Conservation (phyloP, 768 basidiomycete genomes). For the Vishniacozyma victoriae region DNA sequence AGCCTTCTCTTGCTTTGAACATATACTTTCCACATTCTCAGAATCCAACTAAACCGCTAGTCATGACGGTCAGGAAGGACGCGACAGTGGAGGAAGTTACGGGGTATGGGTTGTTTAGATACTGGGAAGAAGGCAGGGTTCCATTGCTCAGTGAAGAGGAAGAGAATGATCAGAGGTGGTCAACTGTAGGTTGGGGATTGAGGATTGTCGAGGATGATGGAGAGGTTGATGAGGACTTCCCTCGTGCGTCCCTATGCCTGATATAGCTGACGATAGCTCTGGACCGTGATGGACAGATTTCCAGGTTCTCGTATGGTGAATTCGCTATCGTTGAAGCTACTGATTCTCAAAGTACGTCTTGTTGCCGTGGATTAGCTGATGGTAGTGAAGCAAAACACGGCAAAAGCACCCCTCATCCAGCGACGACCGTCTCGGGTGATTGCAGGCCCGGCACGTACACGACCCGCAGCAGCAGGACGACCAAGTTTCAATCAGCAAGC, state of each 20-base stretch:
- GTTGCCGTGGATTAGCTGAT: conserved; percentile 1
- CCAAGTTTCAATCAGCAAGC: conserved; percentile 4
- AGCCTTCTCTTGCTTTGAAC: conserved; percentile 60
- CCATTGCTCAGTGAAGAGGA: conserved; percentile 19
- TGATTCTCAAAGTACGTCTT: conserved; percentile 49
- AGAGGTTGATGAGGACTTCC: conserved; percentile 97
- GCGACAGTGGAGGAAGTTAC: conserved; percentile 93
- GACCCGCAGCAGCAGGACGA: conserved; percentile 30
- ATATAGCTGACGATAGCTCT: conserved; percentile 59
- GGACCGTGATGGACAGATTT: conserved; percentile 75
- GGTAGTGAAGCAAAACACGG: conserved; percentile 70
- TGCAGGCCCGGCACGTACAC: conserved; percentile 53
- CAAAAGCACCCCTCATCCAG: conserved; percentile 63
- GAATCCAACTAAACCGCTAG: conserved; percentile 57
- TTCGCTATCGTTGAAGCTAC: conserved; percentile 79
- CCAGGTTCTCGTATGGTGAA: conserved; percentile 82
- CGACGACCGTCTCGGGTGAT: conserved; percentile 70
- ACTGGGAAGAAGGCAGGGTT: conserved; percentile 77
- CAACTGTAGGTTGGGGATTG: conserved; percentile 83
- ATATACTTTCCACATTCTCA: conserved; percentile 80
- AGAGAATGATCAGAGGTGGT: conserved; percentile 52
- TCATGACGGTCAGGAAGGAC: conserved; percentile 73
- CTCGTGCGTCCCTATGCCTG: conserved; percentile 58
- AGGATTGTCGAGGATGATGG: conserved; percentile 94
- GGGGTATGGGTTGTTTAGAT: conserved; percentile 84